These are phyloP conservation scores for Eucalyptus sp. DNA, from an alignment of 345 rosid species.

Conservation along the genomic window DNA sequence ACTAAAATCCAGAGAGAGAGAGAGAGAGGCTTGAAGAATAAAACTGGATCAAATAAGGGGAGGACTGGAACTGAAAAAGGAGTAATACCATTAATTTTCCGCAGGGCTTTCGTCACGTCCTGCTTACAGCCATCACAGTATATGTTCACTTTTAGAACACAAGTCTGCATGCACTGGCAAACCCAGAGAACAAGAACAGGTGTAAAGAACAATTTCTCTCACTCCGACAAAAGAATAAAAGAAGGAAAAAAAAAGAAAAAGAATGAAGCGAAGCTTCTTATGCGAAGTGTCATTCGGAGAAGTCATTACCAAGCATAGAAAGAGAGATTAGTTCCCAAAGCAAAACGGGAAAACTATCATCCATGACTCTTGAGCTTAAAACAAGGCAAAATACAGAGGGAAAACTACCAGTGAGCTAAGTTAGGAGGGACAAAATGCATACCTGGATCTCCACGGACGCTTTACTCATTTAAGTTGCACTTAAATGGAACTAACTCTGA, in stretches of 20 bases:
- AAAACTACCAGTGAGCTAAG: neutral
- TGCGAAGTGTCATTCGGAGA: neutral
- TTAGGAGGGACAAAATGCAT: neutral
- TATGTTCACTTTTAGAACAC: slow-evolving; percentile 85
- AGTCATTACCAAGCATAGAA: neutral
- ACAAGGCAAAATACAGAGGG: neutral
- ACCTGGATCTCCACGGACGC: slow-evolving; percentile 96
- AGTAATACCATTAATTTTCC: slow-evolving; percentile 73
- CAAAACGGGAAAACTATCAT: neutral
- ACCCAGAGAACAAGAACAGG: neutral
- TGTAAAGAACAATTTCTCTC: neutral
- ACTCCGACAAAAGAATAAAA: neutral
- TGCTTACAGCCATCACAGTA: slow-evolving; percentile 90
- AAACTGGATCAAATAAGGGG: neutral
- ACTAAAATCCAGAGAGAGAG: neutral
- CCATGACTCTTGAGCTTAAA: neutral
- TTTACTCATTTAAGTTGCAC: slow-evolving; percentile 50
- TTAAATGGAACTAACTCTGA: neutral
- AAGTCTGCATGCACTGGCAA: slow-evolving; percentile 64
- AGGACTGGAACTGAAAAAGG: neutral
- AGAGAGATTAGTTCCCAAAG: neutral
- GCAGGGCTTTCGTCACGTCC: slow-evolving; percentile 79
- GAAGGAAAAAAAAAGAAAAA: neutral
- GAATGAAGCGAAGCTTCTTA: neutral
- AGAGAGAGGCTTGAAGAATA: neutral